Conservation (phyloP, 805 yeast species). For the Saturnispora saitoi region DNA sequence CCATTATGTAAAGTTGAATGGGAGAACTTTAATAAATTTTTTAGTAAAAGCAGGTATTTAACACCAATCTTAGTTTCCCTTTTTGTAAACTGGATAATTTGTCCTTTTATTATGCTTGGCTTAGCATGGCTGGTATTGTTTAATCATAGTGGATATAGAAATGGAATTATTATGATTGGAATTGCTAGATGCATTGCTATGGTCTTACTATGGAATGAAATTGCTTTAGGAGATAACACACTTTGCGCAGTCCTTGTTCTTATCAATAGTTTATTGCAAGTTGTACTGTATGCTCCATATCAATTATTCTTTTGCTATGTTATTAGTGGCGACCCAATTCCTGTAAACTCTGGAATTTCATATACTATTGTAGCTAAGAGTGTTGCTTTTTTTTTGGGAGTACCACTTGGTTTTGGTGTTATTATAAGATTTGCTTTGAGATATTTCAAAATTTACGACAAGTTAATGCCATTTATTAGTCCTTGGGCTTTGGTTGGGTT, state of each 20-base stretch:
- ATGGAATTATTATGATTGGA: slow-evolving; percentile 53
- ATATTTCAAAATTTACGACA: slow-evolving; percentile 24
- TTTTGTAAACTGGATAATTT: slow-evolving; percentile 44
- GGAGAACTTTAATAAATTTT: slow-evolving; percentile 33
- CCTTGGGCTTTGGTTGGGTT: slow-evolving; percentile 47
- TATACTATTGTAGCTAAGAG: slow-evolving; percentile 38
- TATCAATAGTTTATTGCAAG: slow-evolving; percentile 42
- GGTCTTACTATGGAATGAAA: slow-evolving; percentile 51
- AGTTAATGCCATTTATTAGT: slow-evolving; percentile 33
- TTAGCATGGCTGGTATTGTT: slow-evolving; percentile 45
- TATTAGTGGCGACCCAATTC: slow-evolving; percentile 26
- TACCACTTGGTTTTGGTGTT: slow-evolving; percentile 42
- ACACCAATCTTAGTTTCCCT: slow-evolving; percentile 33
- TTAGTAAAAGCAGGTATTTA: slow-evolving; percentile 16
- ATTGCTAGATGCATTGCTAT: slow-evolving; percentile 54
- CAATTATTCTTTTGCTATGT: slow-evolving; percentile 39
- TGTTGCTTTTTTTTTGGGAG: slow-evolving; percentile 46
- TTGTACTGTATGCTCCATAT: slow-evolving; percentile 45
- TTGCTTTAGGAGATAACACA: slow-evolving; percentile 43
- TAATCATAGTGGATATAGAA: slow-evolving; percentile 39
- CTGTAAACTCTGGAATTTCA: slow-evolving; percentile 13
- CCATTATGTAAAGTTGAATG: slow-evolving; percentile 47
- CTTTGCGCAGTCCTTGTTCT: slow-evolving; percentile 46
- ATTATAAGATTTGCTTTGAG: slow-evolving; percentile 27
- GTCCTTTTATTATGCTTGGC: slow-evolving; percentile 50